Percentiles rank a stretch among this genome's conserved stretches.
phyloP scores from a whole-genome alignment of 192 early-diverging fungal genomes.

The Coemansia sp. region DNA sequence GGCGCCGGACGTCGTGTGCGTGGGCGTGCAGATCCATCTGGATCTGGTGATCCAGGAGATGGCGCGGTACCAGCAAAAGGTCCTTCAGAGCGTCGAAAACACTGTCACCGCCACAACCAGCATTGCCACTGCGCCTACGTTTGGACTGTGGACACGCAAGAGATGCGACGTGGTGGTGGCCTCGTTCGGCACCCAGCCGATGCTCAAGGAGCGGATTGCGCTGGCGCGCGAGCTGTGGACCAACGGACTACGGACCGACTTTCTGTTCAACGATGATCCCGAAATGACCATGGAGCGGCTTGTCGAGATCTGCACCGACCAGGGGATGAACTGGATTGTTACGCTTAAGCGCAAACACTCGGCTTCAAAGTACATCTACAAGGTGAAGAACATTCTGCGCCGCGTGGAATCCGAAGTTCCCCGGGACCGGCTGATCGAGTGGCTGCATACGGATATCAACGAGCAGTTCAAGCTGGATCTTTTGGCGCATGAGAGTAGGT shows the following conservation, averaged over 20 bases:
- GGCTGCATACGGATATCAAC: constrained; percentile 64
- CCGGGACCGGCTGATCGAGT: constrained; percentile 57
- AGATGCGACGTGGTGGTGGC: constrained; percentile 78
- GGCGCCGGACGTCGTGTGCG: constrained; percentile 56
- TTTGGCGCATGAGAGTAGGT: constrained; percentile 43
- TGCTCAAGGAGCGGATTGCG: constrained; percentile 73
- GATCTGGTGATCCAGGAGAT: constrained; percentile 68
- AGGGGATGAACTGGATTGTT: constrained; percentile 79
- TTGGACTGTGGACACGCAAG: constrained; percentile 61
- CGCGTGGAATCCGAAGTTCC: constrained; percentile 71
- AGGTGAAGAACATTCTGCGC: constrained; percentile 73
- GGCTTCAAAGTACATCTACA: constrained; percentile 41
- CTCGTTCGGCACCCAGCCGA: constrained; percentile 69
- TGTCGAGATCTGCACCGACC: constrained; percentile 60
- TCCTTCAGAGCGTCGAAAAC: constrained; percentile 23
- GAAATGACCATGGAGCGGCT: constrained; percentile 69
- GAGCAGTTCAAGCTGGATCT: constrained; percentile 68
- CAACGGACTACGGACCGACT: constrained; percentile 75
- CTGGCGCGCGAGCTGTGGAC: constrained; percentile 79
- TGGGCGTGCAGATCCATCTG: constrained; percentile 83
- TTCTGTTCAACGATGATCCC: constrained; percentile 72
- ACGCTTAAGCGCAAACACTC: constrained; percentile 60
- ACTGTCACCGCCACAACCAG: neutral
- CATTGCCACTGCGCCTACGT: constrained; percentile 21
- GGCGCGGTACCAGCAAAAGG: constrained; percentile 59